Evolutionary conservation across 2,329 filamentous ascomycete genomes (phyloP).

Genomic region (Metarhizium humberi): DNA sequence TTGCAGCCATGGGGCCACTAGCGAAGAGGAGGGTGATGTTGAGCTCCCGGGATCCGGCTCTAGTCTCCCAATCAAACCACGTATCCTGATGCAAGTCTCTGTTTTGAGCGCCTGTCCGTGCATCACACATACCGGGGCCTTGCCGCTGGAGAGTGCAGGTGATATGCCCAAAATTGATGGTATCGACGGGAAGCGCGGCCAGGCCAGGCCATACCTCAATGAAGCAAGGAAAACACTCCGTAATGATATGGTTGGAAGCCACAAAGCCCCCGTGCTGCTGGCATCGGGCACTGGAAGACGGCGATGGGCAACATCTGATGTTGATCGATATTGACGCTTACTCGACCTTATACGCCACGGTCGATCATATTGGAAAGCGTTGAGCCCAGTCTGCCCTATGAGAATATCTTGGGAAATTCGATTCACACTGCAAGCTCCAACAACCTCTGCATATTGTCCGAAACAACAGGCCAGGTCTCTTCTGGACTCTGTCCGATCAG

Average conservation of each 20-base stretch:
- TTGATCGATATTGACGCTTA: not conserved
- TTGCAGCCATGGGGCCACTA: conserved; percentile 5
- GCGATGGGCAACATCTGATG: not conserved
- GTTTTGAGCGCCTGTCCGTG: conserved; percentile 8
- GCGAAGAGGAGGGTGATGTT: not conserved
- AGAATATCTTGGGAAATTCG: no score
- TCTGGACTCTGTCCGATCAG: no score
- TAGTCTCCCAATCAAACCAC: conserved; percentile 10
- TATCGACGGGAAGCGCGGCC: not conserved
- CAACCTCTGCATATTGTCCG: no score
- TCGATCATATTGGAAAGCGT: no score
- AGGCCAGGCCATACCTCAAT: not conserved
- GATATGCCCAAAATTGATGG: conserved; percentile 6
- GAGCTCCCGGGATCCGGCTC: conserved; percentile 9
- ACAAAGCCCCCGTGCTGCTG: not conserved
- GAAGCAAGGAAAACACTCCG: no score
- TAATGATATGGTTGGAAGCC: not conserved
- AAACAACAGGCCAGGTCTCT: no score
- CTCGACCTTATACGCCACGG: no score
- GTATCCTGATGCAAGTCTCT: conserved; percentile 11
- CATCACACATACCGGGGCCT: conserved; percentile 4
- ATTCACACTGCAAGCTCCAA: no score
- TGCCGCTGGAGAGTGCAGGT: conserved; percentile 5
- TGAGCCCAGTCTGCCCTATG: no score
- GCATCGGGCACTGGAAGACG: not conserved